These are phyloP conservation scores for Cyclaneusma minus DNA, from an alignment of 2,329 filamentous ascomycete species.

Conservation along the genomic window DNA sequence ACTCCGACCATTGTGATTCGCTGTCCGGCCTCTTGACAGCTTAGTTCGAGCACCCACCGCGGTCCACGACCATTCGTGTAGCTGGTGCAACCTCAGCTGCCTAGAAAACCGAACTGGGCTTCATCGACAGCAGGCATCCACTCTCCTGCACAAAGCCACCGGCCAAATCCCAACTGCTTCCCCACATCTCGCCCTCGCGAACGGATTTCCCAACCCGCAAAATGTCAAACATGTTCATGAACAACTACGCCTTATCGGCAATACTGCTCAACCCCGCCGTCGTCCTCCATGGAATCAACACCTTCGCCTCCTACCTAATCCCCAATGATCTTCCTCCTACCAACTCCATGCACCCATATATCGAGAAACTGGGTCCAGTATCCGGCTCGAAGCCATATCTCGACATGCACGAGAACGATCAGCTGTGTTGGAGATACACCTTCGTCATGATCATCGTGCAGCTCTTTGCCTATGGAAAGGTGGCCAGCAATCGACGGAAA, in stretches of 20 bases:
- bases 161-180: no score
- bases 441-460: slow-evolving; percentile 22
- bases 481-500: slow-evolving; percentile 12
- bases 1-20: no score
- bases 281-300: slow-evolving; percentile 23
- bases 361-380: slow-evolving; percentile 15
- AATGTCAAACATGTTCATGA: no score
- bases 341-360: slow-evolving; percentile 13
- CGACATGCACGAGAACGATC: slow-evolving; percentile 21
- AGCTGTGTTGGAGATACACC: slow-evolving; percentile 23
- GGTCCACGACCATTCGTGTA: no score
- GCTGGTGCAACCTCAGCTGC: no score
- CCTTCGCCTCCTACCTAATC: slow-evolving; percentile 19
- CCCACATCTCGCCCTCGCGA: not conserved
- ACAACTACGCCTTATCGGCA: slow-evolving; percentile 19
- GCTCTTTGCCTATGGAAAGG: slow-evolving; percentile 18
- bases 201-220: slow-evolving; percentile 1
- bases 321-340: slow-evolving; percentile 14
- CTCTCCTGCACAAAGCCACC: no score
- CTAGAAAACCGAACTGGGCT: no score
- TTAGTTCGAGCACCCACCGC: no score
- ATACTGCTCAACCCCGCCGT: slow-evolving; percentile 24
- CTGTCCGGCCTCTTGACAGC: no score
- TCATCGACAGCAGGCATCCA: no score
- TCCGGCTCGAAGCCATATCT: slow-evolving; percentile 17